These are phyloP conservation scores for Polyrhizophydium stewartii DNA, from an alignment of 371 early-diverging fungal species.

Conservation along the genomic window DNA sequence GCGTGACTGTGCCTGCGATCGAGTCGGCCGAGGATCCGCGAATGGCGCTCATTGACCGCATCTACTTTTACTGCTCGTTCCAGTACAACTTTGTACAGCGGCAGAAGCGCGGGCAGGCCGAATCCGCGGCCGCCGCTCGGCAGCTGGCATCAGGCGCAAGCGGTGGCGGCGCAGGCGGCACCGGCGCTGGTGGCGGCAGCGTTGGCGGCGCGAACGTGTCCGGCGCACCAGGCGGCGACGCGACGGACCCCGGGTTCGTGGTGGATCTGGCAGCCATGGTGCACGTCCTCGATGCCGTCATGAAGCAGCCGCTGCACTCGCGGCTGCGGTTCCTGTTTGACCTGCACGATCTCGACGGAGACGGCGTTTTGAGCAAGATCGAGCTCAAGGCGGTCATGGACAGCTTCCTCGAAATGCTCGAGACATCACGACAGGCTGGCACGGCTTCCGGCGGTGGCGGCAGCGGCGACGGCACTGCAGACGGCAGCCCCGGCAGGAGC, in stretches of 20 bases:
- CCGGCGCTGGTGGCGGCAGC: background rate
- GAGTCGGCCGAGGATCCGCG: background rate
- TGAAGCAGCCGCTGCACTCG: constrained; percentile 44
- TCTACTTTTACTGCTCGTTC: constrained; percentile 48
- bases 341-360: constrained; percentile 47
- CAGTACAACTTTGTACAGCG: constrained; percentile 44
- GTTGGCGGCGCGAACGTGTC: background rate
- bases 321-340: constrained; percentile 48
- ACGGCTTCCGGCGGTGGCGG: background rate
- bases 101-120: constrained; percentile 11
- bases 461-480: background rate
- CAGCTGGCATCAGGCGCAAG: background rate
- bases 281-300: constrained; percentile 43
- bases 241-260: constrained; percentile 7
- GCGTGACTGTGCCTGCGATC: no score
- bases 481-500: background rate
- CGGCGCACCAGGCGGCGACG: background rate
- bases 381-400: constrained; percentile 52
- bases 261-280: constrained; percentile 50
- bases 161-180: background rate
- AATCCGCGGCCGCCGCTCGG: background rate
- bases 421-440: constrained; percentile 8
- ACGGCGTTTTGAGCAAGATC: constrained; percentile 35
- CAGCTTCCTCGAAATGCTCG: constrained; percentile 45
- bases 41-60: constrained; percentile 30